phyloP scores from a whole-genome alignment of 2,329 filamentous ascomycete species.

The Lasiodiplodia gonubiensis region DNA sequence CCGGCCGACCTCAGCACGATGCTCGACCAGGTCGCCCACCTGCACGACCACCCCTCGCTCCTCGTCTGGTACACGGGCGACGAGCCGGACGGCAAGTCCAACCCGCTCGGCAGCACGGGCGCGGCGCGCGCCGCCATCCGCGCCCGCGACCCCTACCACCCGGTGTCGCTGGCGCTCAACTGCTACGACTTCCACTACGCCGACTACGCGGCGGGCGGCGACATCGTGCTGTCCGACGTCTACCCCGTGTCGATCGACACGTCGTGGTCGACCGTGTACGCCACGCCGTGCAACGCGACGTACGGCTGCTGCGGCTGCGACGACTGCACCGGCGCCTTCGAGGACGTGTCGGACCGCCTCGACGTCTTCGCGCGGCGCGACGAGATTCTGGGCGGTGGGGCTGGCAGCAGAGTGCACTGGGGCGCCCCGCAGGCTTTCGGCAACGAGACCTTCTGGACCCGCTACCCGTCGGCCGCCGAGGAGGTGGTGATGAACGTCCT shows the following conservation, averaged over 20 bases:
- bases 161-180: conserved; percentile 64
- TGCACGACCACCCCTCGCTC: conserved; percentile 45
- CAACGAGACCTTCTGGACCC: conserved; percentile 53
- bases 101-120: conserved; percentile 57
- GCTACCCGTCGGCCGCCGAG: conserved; percentile 54
- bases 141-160: conserved; percentile 65
- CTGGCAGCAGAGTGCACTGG: conserved; percentile 54
- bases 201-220: conserved; percentile 60
- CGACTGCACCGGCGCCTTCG: conserved; percentile 59
- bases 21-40: conserved; percentile 43
- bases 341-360: conserved; percentile 57
- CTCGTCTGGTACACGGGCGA: conserved; percentile 59
- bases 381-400: conserved; percentile 46
- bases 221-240: conserved; percentile 65
- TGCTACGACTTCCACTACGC: conserved; percentile 67
- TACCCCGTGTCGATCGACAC: conserved; percentile 66
- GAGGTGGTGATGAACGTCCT: conserved; percentile 56
- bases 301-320: conserved; percentile 70
- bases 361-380: conserved; percentile 49
- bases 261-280: conserved; percentile 59
- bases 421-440: conserved; percentile 58
- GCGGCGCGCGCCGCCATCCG: conserved; percentile 54
- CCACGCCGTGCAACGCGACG: conserved; percentile 63
- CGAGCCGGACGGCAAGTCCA: conserved; percentile 63
- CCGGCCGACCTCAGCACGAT: conserved; percentile 46